phyloP scores from a whole-genome alignment of 768 basidiomycete genomes.

The Suillus clintonianus region DNA sequence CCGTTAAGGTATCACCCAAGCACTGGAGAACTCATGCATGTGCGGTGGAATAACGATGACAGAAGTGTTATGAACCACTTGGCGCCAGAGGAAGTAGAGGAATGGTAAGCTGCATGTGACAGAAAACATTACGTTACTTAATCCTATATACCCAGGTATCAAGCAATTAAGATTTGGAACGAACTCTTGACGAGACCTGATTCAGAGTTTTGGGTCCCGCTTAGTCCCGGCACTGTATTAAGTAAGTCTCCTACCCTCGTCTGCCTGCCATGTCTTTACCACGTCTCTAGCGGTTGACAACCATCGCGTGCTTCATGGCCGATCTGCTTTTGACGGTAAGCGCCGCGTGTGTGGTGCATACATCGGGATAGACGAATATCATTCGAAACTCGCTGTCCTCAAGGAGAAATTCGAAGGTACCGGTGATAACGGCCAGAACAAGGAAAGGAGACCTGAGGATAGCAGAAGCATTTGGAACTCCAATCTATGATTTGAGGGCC shows the following conservation, averaged over 20 bases:
- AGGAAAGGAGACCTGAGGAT: constrained; percentile 16
- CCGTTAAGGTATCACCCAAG: constrained; percentile 65
- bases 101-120: constrained; percentile 52
- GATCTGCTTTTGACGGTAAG: constrained; percentile 86
- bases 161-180: constrained; percentile 81
- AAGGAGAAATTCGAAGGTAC: constrained; percentile 53
- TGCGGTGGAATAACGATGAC: constrained; percentile 96
- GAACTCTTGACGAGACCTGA: constrained; percentile 72
- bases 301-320: constrained; percentile 90
- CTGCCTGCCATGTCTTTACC: background rate
- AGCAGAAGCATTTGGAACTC: constrained; percentile 61
- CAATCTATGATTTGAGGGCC: constrained; percentile 40
- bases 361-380: constrained; percentile 87
- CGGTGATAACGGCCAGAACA: constrained; percentile 14
- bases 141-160: constrained; percentile 53
- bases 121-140: background rate
- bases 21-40: constrained; percentile 66
- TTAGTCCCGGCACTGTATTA: constrained; percentile 84
- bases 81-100: constrained; percentile 61
- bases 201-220: constrained; percentile 89
- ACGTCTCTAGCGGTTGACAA: constrained; percentile 76
- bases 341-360: constrained; percentile 97
- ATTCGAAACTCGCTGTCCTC: constrained; percentile 72
- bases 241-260: constrained; percentile 49
- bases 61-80: constrained; percentile 76